Evolutionary conservation across 768 basidiomycete genomes (phyloP).

Genomic region (Pluteus cervinus): DNA sequence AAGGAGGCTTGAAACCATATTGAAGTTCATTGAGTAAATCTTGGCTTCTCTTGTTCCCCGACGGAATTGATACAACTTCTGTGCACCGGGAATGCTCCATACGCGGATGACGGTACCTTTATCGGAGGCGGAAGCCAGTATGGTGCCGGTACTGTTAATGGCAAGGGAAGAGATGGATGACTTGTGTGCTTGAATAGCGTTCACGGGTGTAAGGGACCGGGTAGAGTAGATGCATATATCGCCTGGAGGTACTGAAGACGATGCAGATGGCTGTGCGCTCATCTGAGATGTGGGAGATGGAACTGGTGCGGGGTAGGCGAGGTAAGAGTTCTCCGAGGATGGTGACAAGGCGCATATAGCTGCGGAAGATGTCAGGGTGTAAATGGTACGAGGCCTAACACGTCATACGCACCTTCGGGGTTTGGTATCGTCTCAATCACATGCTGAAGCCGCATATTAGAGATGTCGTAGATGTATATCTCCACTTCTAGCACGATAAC

Average conservation of each 20-base stretch:
- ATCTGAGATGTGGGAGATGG: conserved; percentile 72
- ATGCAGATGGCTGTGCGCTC: conserved; percentile 28
- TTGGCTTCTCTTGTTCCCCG: conserved; percentile 81
- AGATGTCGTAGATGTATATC: conserved; percentile 99
- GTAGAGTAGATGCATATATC: conserved; percentile 96
- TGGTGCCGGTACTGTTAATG: conserved; percentile 80
- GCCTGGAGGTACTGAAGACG: conserved; percentile 43
- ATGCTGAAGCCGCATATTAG: conserved; percentile 95
- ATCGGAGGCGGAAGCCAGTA: conserved; percentile 90
- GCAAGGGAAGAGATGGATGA: conserved; percentile 83
- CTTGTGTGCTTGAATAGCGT: conserved; percentile 97
- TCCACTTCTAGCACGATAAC: conserved; percentile 96
- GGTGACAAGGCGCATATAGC: conserved; percentile 95
- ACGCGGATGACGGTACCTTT: conserved; percentile 98
- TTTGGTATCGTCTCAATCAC: conserved; percentile 97
- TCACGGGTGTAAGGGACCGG: conserved; percentile 82
- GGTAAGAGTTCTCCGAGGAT: conserved; percentile 86
- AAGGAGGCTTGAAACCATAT: conserved; percentile 73
- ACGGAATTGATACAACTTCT: conserved; percentile 94
- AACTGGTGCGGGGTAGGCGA: conserved; percentile 94
- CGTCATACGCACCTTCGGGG: conserved; percentile 66
- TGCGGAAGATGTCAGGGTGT: conserved; percentile 20
- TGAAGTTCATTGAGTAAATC: conserved; percentile 83
- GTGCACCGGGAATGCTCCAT: conserved; percentile 84
- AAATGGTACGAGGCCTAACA: conserved; percentile 2